These are phyloP conservation scores for Hygrophila difformis DNA, from an alignment of 257 asterid species.

Conservation along the genomic window DNA sequence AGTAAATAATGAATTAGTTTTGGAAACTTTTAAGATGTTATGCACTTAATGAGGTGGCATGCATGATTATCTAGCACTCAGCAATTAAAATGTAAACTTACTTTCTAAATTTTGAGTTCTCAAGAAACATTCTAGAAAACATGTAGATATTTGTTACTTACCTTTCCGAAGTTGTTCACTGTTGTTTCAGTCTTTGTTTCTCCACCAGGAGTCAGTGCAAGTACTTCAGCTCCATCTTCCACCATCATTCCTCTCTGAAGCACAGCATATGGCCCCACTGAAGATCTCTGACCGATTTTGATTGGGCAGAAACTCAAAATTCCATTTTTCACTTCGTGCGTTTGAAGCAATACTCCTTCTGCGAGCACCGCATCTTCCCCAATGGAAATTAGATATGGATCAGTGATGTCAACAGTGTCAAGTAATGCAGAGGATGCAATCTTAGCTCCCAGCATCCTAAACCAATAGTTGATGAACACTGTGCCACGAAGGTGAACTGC, in stretches of 20 bases:
- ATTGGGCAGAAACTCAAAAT: slow-evolving; percentile 34
- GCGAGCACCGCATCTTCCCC: slow-evolving; percentile 53
- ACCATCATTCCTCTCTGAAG: slow-evolving; percentile 37
- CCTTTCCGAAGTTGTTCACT: slow-evolving; percentile 18
- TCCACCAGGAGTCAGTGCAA: slow-evolving; percentile 24
- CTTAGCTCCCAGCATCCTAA: slow-evolving; percentile 54
- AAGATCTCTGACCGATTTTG: slow-evolving; percentile 37
- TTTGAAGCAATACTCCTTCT: slow-evolving; percentile 60
- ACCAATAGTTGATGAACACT: slow-evolving; percentile 59
- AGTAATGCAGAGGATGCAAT: slow-evolving; percentile 42
- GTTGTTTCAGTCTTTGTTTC: slow-evolving; percentile 14
- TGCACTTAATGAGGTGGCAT: too few relatives aligned
- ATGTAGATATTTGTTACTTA: slow-evolving; percentile 21
- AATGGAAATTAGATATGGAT: slow-evolving; percentile 53
- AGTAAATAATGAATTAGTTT: too few relatives aligned
- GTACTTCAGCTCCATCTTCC: slow-evolving; percentile 43
- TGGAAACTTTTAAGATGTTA: too few relatives aligned
- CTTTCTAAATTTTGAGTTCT: too few relatives aligned
- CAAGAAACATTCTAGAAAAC: too few relatives aligned
- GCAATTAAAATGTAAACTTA: too few relatives aligned
- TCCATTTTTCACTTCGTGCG: slow-evolving; percentile 65
- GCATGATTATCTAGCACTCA: too few relatives aligned
- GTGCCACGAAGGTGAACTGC: slow-evolving; percentile 71
- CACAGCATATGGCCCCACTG: slow-evolving; percentile 57
- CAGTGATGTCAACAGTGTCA: slow-evolving; percentile 54